A percentile compares a stretch with the other conserved stretches of the same genome.
Conservation (phyloP, 805 yeast genomes). For the Saccharomycopsis capsularis region DNA sequence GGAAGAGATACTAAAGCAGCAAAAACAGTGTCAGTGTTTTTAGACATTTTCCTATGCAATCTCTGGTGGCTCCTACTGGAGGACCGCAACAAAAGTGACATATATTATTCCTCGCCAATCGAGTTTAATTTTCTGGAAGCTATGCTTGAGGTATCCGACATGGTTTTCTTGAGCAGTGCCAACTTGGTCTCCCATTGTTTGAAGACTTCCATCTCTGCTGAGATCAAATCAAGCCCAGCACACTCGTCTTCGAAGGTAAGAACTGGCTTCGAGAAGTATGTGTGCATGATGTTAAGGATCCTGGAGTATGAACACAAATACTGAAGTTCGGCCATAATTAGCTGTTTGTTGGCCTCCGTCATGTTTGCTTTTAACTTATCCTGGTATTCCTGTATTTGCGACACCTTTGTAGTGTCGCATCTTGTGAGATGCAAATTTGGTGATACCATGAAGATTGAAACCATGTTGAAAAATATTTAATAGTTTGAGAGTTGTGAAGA, state of each 20-base stretch:
- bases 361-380: background rate
- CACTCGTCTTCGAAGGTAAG: constrained; percentile 16
- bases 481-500: background rate
- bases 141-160: background rate
- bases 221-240: constrained; percentile 16
- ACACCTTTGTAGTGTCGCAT: constrained; percentile 15
- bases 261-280: constrained; percentile 17
- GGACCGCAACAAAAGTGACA: no score
- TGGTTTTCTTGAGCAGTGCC: constrained; percentile 1
- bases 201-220: constrained; percentile 14
- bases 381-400: constrained; percentile 11
- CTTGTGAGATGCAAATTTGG: constrained; percentile 16
- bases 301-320: constrained; percentile 11
- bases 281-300: constrained; percentile 13
- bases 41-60: no score
- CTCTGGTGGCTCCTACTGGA: no score
- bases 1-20: no score
- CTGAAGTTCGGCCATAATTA: constrained; percentile 10
- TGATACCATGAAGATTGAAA: constrained; percentile 17
- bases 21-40: no score
- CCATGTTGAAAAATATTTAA: constrained; percentile 14
- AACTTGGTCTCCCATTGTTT: constrained; percentile 5
- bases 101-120: background rate
- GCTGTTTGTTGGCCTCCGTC: background rate
- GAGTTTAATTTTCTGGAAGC: background rate